Percentiles rank a stretch among this genome's conserved stretches.
These are phyloP conservation scores for Avena sativa DNA, from an alignment of 176 grass and related monocot species.

Conservation along the genomic window DNA sequence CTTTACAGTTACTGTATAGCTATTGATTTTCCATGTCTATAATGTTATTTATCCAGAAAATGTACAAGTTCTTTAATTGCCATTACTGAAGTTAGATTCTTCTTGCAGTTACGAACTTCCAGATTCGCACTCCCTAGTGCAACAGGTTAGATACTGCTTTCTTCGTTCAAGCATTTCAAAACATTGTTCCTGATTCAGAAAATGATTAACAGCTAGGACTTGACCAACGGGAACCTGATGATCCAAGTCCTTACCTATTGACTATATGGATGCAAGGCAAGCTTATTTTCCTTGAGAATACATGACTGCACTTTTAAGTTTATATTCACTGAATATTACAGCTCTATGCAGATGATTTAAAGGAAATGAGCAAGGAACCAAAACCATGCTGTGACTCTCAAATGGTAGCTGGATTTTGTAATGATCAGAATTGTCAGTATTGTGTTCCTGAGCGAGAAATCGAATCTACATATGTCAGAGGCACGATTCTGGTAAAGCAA, in stretches of 20 bases:
- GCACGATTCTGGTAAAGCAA: slow-evolving; percentile 82
- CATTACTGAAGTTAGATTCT: slow-evolving; percentile 44
- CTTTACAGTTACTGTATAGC: slow-evolving; percentile 21
- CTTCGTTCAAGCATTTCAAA: slow-evolving; percentile 37
- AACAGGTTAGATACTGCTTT: slow-evolving; percentile 60
- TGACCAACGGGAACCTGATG: slow-evolving; percentile 72
- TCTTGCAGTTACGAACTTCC: slow-evolving; percentile 86
- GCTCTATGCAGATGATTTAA: slow-evolving; percentile 61
- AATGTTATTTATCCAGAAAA: slow-evolving; percentile 24
- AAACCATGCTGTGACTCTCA: slow-evolving; percentile 48
- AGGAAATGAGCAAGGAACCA: slow-evolving; percentile 53
- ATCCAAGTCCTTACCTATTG: slow-evolving; percentile 89
- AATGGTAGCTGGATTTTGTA: slow-evolving; percentile 57
- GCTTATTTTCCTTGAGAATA: slow-evolving; percentile 35
- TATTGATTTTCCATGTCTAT: slow-evolving; percentile 16
- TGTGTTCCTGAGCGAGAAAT: slow-evolving; percentile 58
- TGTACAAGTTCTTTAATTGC: slow-evolving; percentile 20
- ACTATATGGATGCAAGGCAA: slow-evolving; percentile 77
- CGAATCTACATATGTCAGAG: slow-evolving; percentile 73
- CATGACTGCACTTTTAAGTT: slow-evolving; percentile 9
- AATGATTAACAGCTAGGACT: slow-evolving; percentile 74
- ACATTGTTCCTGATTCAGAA: slow-evolving; percentile 40
- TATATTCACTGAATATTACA: slow-evolving; percentile 31
- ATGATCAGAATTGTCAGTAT: slow-evolving; percentile 50
- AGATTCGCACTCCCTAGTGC: slow-evolving; percentile 78